Conservation (phyloP, 805 yeast species). For the Yamadazyma insecticola region DNA sequence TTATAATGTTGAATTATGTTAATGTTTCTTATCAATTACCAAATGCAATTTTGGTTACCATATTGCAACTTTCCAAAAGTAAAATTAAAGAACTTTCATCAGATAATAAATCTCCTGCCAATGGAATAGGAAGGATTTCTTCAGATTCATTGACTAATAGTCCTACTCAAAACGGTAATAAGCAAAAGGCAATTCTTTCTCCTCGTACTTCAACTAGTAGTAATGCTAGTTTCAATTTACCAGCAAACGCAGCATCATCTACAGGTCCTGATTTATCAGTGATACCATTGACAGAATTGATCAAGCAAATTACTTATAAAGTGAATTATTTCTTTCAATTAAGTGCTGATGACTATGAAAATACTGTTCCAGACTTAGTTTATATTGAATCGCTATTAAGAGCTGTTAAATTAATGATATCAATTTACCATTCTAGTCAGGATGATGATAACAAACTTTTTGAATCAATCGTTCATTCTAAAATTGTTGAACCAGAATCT, state of each 20-base stretch:
- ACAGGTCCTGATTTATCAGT: slow-evolving; percentile 26
- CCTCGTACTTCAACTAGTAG: slow-evolving; percentile 33
- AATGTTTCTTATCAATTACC: slow-evolving; percentile 50
- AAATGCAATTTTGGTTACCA: slow-evolving; percentile 26
- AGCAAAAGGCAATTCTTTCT: slow-evolving; percentile 13
- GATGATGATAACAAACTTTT: slow-evolving; percentile 37
- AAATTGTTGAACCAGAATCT: slow-evolving; percentile 4
- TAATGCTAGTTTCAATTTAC: slow-evolving; percentile 11
- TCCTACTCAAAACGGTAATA: slow-evolving; percentile 5
- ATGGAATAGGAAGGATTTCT: slow-evolving; percentile 42
- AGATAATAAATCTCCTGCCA: slow-evolving; percentile 2
- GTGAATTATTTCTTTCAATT: slow-evolving; percentile 26
- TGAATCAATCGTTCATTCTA: slow-evolving; percentile 41
- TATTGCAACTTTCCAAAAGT: slow-evolving; percentile 27
- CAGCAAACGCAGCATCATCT: slow-evolving; percentile 23
- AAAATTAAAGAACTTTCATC: slow-evolving; percentile 17
- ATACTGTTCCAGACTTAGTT: slow-evolving; percentile 77
- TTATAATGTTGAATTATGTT: slow-evolving; percentile 55
- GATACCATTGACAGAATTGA: slow-evolving; percentile 28
- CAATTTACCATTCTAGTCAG: slow-evolving; percentile 46
- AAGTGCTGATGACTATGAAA: slow-evolving; percentile 58
- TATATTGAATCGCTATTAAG: slow-evolving; percentile 70
- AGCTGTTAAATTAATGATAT: slow-evolving; percentile 55
- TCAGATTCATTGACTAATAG: slow-evolving; percentile 14
- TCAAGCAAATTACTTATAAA: slow-evolving; percentile 24